These are phyloP conservation scores for Cyclostephanos invisitatus DNA, from an alignment of 108 stramenopile genomes.

Conservation along the genomic window DNA sequence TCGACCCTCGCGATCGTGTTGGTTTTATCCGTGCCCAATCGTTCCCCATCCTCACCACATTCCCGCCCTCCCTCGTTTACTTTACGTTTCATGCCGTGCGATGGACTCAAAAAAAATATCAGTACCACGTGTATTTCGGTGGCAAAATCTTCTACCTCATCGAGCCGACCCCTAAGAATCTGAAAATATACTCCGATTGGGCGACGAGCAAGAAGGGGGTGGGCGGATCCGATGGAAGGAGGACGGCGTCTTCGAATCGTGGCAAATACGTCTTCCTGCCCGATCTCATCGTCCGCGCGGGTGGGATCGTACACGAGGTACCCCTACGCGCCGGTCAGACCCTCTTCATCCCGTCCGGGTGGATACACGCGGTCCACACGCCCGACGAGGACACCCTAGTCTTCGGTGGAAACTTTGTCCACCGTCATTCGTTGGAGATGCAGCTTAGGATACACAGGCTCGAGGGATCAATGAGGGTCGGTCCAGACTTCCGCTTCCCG, in stretches of 20 bases:
- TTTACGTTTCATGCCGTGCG: no score
- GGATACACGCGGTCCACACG: conserved; percentile 95
- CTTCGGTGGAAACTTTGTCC: conserved; percentile 90
- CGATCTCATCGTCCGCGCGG: conserved; percentile 27
- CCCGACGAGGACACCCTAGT: conserved; percentile 78
- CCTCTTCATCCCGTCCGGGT: conserved; percentile 73
- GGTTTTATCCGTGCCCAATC: not conserved
- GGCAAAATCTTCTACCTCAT: conserved; percentile 83
- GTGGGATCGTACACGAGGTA: conserved; percentile 46
- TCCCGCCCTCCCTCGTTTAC: no score
- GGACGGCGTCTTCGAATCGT: conserved; percentile 17
- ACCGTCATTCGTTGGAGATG: conserved; percentile 47
- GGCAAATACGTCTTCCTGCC: conserved; percentile 37
- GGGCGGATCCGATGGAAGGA: conserved; percentile 56
- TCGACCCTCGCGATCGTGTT: not conserved
- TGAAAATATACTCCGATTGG: conserved; percentile 82
- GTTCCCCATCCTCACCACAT: no score
- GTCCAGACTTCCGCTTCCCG: conserved; percentile 22
- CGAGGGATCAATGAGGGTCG: conserved; percentile 26
- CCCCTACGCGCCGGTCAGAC: conserved; percentile 72
- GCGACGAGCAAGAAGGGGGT: conserved; percentile 65
- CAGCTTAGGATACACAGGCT: conserved; percentile 29
- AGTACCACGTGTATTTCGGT: conserved; percentile 85
- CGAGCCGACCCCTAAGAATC: conserved; percentile 73
- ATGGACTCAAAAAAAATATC: not conserved